Percentiles rank a stretch among this genome's conserved stretches.
These are phyloP conservation scores for Trifolium subterraneum DNA, from an alignment of 306 rosid species.

Conservation along the genomic window DNA sequence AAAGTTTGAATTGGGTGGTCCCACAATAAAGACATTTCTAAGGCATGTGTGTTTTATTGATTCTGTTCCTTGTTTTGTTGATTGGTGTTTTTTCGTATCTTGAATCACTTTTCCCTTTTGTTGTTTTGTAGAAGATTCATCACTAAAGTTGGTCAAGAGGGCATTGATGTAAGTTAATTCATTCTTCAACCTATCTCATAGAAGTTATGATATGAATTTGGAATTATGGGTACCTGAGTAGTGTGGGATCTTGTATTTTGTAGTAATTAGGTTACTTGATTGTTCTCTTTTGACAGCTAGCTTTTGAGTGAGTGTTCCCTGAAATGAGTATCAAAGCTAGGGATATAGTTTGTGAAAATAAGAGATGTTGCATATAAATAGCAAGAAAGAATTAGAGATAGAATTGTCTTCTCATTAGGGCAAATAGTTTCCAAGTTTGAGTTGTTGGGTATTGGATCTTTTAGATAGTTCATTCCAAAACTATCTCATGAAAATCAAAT, in stretches of 20 bases:
- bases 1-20: slow-evolving; percentile 85
- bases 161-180: slow-evolving; percentile 53
- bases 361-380: not conserved
- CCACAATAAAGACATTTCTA: slow-evolving; percentile 78
- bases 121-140: slow-evolving; percentile 71
- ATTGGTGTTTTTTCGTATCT: not conserved
- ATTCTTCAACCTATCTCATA: not conserved
- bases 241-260: not conserved
- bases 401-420: not conserved
- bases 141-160: slow-evolving; percentile 57
- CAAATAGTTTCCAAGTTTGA: too few species aligned
- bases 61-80: not conserved
- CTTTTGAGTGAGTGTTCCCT: not conserved
- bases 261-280: not conserved
- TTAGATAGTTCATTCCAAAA: not conserved
- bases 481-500: not conserved
- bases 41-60: slow-evolving; percentile 55
- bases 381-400: not conserved
- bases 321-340: not conserved
- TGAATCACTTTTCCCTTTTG: slow-evolving; percentile 17
- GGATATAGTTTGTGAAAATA: not conserved
- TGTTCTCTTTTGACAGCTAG: not conserved
- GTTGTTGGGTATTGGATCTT: too few species aligned
- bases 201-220: not conserved
- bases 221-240: not conserved